These are phyloP conservation scores for Cladosporium austrohemisphaericum DNA, from an alignment of 2,329 filamentous ascomycete genomes.

Conservation along the genomic window DNA sequence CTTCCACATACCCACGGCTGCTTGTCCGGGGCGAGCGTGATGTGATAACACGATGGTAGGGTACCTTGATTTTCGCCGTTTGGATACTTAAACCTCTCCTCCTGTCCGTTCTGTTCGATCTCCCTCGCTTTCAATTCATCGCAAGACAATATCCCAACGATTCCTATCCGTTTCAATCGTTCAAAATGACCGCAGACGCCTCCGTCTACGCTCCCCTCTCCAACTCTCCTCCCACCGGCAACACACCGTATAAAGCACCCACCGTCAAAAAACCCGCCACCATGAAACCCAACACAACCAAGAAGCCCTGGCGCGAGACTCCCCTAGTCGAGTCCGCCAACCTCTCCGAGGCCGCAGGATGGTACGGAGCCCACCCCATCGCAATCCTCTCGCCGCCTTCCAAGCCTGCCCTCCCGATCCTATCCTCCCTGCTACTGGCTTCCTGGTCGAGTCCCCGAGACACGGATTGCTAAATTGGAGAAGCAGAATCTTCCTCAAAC, in stretches of 20 bases:
- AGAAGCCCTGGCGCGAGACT: conserved; percentile 64
- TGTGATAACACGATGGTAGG: background rate
- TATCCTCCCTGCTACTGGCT: too few relatives aligned
- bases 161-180: background rate
- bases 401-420: conserved; percentile 5
- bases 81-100: background rate
- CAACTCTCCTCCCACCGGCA: background rate
- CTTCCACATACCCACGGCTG: background rate
- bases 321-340: conserved; percentile 64
- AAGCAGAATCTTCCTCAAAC: conserved; percentile 77
- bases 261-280: conserved; percentile 1
- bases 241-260: background rate
- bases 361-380: conserved; percentile 47
- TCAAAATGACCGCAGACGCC: conserved; percentile 7
- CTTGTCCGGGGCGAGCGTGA: background rate
- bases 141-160: background rate
- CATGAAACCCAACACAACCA: background rate
- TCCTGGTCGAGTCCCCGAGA: conserved; percentile 5
- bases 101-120: background rate
- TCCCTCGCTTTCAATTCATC: background rate
- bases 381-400: conserved; percentile 5
- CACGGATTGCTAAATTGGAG: conserved; percentile 36
- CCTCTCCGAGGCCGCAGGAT: conserved; percentile 67
- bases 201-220: conserved; percentile 6
- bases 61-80: too few relatives aligned